Percentiles rank a stretch among this genome's conserved stretches.
These are phyloP conservation scores for Aspergillus diversus DNA, from an alignment of 495 filamentous ascomycete species.

Conservation along the genomic window DNA sequence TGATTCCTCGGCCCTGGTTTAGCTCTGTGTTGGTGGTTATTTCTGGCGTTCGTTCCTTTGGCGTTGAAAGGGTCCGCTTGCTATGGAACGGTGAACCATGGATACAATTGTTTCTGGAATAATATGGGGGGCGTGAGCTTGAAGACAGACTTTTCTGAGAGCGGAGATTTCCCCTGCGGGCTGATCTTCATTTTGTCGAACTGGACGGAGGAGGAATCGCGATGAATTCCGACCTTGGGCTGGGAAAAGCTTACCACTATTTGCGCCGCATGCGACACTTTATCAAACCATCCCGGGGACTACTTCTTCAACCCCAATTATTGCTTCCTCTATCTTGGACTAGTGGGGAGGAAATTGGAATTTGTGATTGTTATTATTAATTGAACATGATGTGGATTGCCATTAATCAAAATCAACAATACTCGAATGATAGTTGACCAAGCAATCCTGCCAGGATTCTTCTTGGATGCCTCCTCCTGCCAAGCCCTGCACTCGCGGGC, in stretches of 20 bases:
- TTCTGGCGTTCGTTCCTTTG: neutral
- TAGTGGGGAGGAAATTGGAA: neutral
- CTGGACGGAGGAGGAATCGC: constrained; percentile 2
- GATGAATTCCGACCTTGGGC: constrained; percentile 12
- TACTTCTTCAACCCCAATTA: neutral
- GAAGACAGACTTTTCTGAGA: constrained; percentile 14
- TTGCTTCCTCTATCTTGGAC: neutral
- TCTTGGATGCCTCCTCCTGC: neutral
- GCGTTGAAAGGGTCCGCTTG: constrained; percentile 8
- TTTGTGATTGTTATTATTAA: neutral
- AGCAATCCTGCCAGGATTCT: constrained; percentile 2
- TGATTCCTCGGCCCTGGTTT: neutral
- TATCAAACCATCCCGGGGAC: neutral
- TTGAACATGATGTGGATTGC: neutral
- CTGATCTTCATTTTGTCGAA: constrained; percentile 22
- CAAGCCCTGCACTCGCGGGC: constrained; percentile 12
- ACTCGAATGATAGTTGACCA: neutral
- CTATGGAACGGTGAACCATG: constrained; percentile 29
- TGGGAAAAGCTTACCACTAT: neutral
- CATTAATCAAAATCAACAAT: neutral
- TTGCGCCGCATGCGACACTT: neutral
- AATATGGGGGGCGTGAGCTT: neutral
- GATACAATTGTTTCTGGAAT: constrained; percentile 26
- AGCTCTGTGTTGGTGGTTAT: neutral
- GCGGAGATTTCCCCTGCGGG: constrained; percentile 19